These are phyloP conservation scores for Babesia gibsoni DNA, from an alignment of 169 alveolate genomes.

Conservation along the genomic window DNA sequence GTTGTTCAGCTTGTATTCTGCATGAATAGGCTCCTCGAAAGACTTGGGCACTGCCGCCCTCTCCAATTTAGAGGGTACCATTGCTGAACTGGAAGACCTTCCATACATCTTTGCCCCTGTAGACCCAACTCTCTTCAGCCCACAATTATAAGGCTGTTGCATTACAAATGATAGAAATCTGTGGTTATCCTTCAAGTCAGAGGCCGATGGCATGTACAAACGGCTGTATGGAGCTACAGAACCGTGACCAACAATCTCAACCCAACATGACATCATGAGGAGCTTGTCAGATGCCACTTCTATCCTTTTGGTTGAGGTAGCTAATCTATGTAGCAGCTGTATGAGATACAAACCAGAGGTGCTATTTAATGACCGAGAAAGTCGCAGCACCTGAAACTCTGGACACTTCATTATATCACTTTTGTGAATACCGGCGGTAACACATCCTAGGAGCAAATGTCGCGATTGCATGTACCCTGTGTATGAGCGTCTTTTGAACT, in stretches of 20 bases:
- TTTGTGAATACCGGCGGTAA: slow-evolving; percentile 24
- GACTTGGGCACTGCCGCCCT: background rate
- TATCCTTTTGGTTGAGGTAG: background rate
- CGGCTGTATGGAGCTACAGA: slow-evolving; percentile 2
- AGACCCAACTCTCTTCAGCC: no score
- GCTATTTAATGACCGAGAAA: background rate
- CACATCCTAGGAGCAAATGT: slow-evolving; percentile 5
- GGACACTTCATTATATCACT: background rate
- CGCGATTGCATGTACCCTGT: slow-evolving; percentile 12
- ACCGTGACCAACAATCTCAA: slow-evolving; percentile 14
- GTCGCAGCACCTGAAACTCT: background rate
- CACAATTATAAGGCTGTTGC: no score
- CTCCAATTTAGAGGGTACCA: background rate
- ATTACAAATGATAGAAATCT: background rate
- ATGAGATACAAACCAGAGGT: background rate
- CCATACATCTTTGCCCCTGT: background rate
- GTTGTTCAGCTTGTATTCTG: slow-evolving; percentile 37
- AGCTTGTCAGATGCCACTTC: background rate
- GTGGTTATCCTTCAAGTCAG: background rate
- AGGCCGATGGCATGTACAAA: slow-evolving; percentile 1
- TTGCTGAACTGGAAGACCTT: background rate
- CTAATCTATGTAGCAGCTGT: background rate
- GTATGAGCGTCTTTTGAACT: background rate
- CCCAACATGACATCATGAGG: slow-evolving; percentile 2
- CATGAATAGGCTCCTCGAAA: slow-evolving; percentile 42